Evolutionary conservation across 176 grass and related monocot genomes (phyloP).

Genomic region (Rhipidocladum racemiflorum): DNA sequence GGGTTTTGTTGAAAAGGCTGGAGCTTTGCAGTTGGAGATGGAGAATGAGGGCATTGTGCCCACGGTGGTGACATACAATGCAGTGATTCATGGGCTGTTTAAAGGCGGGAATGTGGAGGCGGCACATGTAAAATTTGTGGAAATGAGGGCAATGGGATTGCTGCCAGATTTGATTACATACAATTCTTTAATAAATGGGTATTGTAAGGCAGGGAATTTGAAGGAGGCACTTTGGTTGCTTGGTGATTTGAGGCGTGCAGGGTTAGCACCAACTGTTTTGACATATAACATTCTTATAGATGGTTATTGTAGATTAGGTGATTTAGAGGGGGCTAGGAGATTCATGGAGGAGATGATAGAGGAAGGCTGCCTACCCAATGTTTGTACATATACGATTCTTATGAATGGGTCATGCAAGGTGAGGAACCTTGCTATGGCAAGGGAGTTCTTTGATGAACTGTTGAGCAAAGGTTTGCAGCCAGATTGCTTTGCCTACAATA

Average conservation of each 20-base stretch:
- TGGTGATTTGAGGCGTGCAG: slow-evolving; percentile 41
- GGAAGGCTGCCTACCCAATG: slow-evolving; percentile 39
- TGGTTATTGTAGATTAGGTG: slow-evolving; percentile 56
- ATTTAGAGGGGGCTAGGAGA: slow-evolving; percentile 45
- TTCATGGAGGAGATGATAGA: slow-evolving; percentile 57
- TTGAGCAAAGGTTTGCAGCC: slow-evolving; percentile 43
- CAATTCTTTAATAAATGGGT: slow-evolving; percentile 57
- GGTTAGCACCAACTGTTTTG: slow-evolving; percentile 42
- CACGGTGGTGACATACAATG: slow-evolving; percentile 47
- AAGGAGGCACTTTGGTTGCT: slow-evolving; percentile 51
- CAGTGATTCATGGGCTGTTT: slow-evolving; percentile 52
- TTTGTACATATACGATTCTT: slow-evolving; percentile 73
- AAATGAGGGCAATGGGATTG: slow-evolving; percentile 58
- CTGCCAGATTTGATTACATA: slow-evolving; percentile 49
- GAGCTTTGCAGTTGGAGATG: slow-evolving; percentile 47
- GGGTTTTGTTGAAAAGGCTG: slow-evolving; percentile 41
- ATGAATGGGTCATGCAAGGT: slow-evolving; percentile 63
- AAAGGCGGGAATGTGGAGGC: slow-evolving; percentile 37
- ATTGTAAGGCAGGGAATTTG: slow-evolving; percentile 50
- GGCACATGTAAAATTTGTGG: slow-evolving; percentile 43
- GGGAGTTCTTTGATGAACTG: slow-evolving; percentile 66
- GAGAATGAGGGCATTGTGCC: slow-evolving; percentile 35
- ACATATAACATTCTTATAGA: slow-evolving; percentile 71
- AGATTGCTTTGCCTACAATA: slow-evolving; percentile 65
- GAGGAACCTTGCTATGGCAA: slow-evolving; percentile 45